phyloP scores from a whole-genome alignment of 2,329 filamentous ascomycete genomes.

The Fusarium liriodendri region DNA sequence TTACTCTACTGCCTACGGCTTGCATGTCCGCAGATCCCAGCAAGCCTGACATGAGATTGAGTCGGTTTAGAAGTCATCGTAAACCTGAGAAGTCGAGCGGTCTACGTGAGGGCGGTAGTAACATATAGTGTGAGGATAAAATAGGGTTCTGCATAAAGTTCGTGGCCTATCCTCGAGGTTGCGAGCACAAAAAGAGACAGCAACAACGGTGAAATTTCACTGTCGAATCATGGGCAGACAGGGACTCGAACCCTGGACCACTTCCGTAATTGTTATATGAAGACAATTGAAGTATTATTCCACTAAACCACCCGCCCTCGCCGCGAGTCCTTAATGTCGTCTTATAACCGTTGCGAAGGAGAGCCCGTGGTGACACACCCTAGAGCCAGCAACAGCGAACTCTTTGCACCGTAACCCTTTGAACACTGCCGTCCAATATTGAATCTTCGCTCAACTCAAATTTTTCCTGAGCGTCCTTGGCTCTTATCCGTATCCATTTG shows the following conservation, averaged over 20 bases:
- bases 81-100: background rate
- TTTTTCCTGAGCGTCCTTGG: too few relatives aligned
- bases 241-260: conserved; percentile 39
- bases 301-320: conserved; percentile 35
- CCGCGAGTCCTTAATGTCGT: background rate
- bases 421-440: fast-evolving
- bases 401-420: too few relatives aligned
- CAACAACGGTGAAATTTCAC: conserved; percentile 6
- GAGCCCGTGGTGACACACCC: background rate
- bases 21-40: background rate
- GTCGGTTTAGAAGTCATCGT: background rate
- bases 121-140: background rate
- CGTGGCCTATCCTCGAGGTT: background rate
- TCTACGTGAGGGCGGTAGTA: background rate
- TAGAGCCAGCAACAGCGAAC: background rate
- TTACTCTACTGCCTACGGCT: background rate
- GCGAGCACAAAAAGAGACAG: background rate
- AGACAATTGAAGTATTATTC: conserved; percentile 32
- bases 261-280: conserved; percentile 7
- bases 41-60: background rate
- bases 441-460: too few relatives aligned
- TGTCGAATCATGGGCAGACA: conserved; percentile 28
- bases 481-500: background rate
- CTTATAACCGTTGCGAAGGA: background rate
- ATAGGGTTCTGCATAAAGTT: background rate